Evolutionary conservation across 345 rosid genomes (phyloP).

Genomic region (Lepidium didymum): DNA sequence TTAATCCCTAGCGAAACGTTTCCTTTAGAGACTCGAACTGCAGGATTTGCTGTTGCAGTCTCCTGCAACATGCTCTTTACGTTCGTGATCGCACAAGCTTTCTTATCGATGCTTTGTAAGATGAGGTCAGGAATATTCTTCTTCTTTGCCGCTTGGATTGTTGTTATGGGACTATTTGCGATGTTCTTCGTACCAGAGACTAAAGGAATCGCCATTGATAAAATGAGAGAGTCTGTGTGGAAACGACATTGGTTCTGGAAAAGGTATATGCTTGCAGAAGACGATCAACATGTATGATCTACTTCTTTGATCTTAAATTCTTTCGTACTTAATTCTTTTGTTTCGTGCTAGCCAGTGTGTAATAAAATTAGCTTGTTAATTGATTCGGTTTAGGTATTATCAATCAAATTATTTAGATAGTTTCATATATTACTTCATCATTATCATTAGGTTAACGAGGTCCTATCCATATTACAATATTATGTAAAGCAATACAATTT

Average conservation of each 20-base stretch:
- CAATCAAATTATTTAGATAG: no score
- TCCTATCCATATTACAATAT: no score
- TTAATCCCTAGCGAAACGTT: constrained; percentile 63
- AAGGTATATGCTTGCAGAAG: constrained; percentile 28
- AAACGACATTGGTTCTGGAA: constrained; percentile 38
- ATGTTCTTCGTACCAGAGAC: constrained; percentile 52
- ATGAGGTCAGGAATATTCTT: constrained; percentile 47
- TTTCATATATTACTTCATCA: no score
- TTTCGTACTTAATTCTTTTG: no score
- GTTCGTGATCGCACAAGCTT: constrained; percentile 70
- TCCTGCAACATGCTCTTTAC: constrained; percentile 81
- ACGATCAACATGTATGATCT: constrained; percentile 1
- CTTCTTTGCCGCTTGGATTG: constrained; percentile 59
- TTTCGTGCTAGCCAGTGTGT: no score
- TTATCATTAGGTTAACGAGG: no score
- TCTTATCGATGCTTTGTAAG: constrained; percentile 53
- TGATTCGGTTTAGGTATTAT: no score
- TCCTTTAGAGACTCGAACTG: constrained; percentile 56
- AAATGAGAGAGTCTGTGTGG: constrained; percentile 45
- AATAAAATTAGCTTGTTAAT: no score
- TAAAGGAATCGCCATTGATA: constrained; percentile 45
- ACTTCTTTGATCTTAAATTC: no score
- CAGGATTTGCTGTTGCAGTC: constrained; percentile 58
- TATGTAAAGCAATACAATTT: no score
- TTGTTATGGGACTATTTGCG: constrained; percentile 48